A percentile compares a stretch with the other conserved stretches of the same genome.
These are phyloP conservation scores for Spathaspora boniae DNA, from an alignment of 805 yeast species.

Conservation along the genomic window DNA sequence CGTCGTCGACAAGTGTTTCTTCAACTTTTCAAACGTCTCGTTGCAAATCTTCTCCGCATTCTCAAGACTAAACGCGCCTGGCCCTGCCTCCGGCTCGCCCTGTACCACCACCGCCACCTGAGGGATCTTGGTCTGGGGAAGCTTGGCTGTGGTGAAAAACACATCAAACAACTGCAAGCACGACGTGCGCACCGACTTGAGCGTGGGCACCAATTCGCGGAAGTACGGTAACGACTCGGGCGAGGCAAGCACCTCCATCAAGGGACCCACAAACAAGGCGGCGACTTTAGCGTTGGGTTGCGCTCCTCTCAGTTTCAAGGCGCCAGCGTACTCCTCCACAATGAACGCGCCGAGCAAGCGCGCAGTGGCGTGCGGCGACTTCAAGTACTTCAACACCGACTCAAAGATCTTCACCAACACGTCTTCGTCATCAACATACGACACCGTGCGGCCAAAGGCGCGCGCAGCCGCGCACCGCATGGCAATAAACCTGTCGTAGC, in stretches of 20 bases:
- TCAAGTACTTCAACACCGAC: conserved; percentile 39
- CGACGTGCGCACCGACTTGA: conserved; percentile 81
- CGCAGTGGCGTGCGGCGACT: conserved; percentile 71
- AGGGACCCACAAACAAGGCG: conserved; percentile 20
- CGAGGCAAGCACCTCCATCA: conserved; percentile 37
- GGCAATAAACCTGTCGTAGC: conserved; percentile 65
- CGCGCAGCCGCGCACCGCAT: conserved; percentile 73
- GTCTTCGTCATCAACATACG: conserved; percentile 42
- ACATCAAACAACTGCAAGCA: conserved; percentile 79
- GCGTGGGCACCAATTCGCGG: conserved; percentile 82
- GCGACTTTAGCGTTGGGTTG: conserved; percentile 15
- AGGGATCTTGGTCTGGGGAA: conserved; percentile 70
- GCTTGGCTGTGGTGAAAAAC: conserved; percentile 71
- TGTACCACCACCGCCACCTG: conserved; percentile 85
- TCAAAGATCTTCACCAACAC: conserved; percentile 38
- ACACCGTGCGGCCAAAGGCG: conserved; percentile 67
- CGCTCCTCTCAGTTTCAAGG: conserved; percentile 17
- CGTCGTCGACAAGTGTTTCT: conserved; percentile 60
- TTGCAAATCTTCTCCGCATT: conserved; percentile 67
- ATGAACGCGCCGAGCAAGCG: conserved; percentile 66
- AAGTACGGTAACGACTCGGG: conserved; percentile 51
- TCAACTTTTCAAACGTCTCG: conserved; percentile 63
- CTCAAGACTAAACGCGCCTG: conserved; percentile 81
- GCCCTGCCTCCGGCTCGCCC: conserved; percentile 93
- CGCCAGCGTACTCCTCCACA: conserved; percentile 61